Percentiles rank a stretch among this genome's conserved stretches.
Conservation (phyloP, 768 basidiomycete species). For the Dioszegia hungarica region DNA sequence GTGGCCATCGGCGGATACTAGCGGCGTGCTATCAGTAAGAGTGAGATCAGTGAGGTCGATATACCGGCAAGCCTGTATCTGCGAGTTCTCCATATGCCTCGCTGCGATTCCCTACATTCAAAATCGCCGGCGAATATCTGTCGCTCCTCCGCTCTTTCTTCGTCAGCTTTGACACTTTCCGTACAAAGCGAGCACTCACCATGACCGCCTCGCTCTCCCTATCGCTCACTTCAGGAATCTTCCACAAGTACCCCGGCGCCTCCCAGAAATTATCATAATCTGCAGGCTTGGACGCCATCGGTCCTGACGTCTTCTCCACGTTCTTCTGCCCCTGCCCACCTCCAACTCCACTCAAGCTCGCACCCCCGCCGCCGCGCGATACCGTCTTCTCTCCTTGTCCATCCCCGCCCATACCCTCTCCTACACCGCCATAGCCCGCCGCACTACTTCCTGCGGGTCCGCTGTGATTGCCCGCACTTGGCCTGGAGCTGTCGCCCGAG, state of each 20-base stretch:
- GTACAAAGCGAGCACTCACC: constrained; percentile 32
- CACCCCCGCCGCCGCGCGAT: neutral
- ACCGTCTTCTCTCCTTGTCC: neutral
- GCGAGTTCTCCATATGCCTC: too few relatives aligned
- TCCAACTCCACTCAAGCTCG: neutral
- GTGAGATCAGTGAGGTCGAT: too few relatives aligned
- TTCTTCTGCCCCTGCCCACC: too few relatives aligned
- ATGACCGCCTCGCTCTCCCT: constrained; percentile 48
- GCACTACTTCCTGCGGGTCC: too few relatives aligned
- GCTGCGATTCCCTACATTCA: too few relatives aligned
- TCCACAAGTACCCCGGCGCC: constrained; percentile 44
- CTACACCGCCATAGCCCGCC: neutral
- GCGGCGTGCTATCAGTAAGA: too few relatives aligned
- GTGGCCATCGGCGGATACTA: too few relatives aligned
- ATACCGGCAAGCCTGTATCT: too few relatives aligned
- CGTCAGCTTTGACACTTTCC: neutral
- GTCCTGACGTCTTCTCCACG: constrained; percentile 9
- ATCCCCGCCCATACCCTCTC: neutral
- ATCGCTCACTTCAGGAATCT: constrained; percentile 35
- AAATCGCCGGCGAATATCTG: too few relatives aligned
- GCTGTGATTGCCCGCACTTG: neutral
- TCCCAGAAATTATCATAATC: constrained; percentile 49
- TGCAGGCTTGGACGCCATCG: constrained; percentile 18
- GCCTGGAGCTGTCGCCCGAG: neutral
- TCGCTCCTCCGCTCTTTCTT: too few relatives aligned